These are phyloP conservation scores for Colletotrichum chlorophyti DNA, from an alignment of 2,329 filamentous ascomycete genomes.

Conservation along the genomic window DNA sequence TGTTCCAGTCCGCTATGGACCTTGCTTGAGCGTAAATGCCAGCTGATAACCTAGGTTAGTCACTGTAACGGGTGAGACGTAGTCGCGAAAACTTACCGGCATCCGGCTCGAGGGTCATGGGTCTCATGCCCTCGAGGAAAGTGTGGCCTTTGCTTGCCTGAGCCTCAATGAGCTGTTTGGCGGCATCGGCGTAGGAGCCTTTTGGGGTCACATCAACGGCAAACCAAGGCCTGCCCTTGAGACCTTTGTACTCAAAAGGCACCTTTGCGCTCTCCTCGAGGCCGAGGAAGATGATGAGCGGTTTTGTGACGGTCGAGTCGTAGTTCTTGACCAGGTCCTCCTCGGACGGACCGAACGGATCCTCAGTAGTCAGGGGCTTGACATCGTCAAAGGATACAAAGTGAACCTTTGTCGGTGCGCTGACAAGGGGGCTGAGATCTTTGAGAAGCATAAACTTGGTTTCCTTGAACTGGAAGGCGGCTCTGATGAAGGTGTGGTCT, in stretches of 20 bases:
- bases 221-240: slow-evolving; percentile 84
- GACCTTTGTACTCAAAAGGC: slow-evolving; percentile 70
- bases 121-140: slow-evolving; percentile 72
- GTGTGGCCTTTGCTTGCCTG: slow-evolving; percentile 62
- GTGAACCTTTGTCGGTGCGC: slow-evolving; percentile 59
- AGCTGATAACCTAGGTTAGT: slow-evolving; percentile 57
- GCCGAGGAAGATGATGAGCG: slow-evolving; percentile 84
- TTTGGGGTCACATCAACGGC: slow-evolving; percentile 86
- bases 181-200: slow-evolving; percentile 66
- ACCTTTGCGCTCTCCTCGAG: slow-evolving; percentile 68
- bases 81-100: slow-evolving; percentile 57
- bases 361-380: slow-evolving; percentile 70
- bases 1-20: slow-evolving; percentile 92
- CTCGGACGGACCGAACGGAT: slow-evolving; percentile 76
- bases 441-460: slow-evolving; percentile 81
- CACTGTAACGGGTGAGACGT: neutral
- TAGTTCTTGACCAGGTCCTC: slow-evolving; percentile 75
- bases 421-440: slow-evolving; percentile 75
- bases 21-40: slow-evolving; percentile 91
- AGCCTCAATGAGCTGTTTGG: slow-evolving; percentile 52
- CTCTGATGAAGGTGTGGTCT: slow-evolving; percentile 73
- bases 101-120: slow-evolving; percentile 64
- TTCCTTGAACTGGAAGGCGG: slow-evolving; percentile 69
- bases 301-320: slow-evolving; percentile 71
- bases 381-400: slow-evolving; percentile 76